phyloP scores from a whole-genome alignment of 352 stramenopile species.

The Globisporangium acanthophoron region DNA sequence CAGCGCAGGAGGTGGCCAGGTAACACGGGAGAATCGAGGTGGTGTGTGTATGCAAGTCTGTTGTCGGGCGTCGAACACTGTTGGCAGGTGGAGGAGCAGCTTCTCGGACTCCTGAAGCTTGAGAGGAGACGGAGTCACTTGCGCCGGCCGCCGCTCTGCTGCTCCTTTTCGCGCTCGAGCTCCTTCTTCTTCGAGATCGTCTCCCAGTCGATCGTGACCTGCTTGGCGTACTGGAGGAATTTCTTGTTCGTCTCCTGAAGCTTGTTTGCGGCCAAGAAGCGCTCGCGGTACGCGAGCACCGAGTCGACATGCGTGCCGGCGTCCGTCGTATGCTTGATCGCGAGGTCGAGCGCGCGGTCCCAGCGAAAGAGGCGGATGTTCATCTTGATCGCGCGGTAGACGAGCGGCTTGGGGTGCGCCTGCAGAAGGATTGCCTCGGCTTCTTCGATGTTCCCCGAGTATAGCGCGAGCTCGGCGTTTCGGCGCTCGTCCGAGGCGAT shows the following conservation, averaged over 20 bases:
- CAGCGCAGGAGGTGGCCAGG: too few species aligned
- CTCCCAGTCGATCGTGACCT: conserved; percentile 87
- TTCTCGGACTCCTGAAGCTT: too few species aligned
- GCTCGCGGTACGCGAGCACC: conserved; percentile 85
- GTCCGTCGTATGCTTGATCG: conserved; percentile 85
- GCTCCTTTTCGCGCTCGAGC: conserved; percentile 71
- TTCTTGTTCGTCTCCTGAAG: conserved; percentile 85
- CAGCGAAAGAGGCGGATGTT: conserved; percentile 90
- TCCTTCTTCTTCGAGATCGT: conserved; percentile 89
- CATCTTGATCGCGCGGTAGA: conserved; percentile 93
- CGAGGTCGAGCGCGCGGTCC: conserved; percentile 84
- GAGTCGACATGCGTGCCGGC: conserved; percentile 87
- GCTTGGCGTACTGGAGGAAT: conserved; percentile 83
- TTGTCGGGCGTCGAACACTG: too few species aligned
- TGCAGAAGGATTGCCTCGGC: conserved; percentile 92
- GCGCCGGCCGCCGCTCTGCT: conserved; percentile 39
- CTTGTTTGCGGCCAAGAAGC: conserved; percentile 82
- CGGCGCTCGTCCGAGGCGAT: conserved; percentile 77
- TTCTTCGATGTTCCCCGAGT: conserved; percentile 82
- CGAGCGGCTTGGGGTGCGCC: conserved; percentile 75
- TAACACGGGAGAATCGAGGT: too few species aligned
- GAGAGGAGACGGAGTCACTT: conserved; percentile 31
- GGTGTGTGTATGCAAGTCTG: too few species aligned
- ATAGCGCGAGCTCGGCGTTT: conserved; percentile 87
- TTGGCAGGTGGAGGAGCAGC: not conserved